These are phyloP conservation scores for Verticillium alfalfae DNA, from an alignment of 2,329 filamentous ascomycete species.

Conservation along the genomic window DNA sequence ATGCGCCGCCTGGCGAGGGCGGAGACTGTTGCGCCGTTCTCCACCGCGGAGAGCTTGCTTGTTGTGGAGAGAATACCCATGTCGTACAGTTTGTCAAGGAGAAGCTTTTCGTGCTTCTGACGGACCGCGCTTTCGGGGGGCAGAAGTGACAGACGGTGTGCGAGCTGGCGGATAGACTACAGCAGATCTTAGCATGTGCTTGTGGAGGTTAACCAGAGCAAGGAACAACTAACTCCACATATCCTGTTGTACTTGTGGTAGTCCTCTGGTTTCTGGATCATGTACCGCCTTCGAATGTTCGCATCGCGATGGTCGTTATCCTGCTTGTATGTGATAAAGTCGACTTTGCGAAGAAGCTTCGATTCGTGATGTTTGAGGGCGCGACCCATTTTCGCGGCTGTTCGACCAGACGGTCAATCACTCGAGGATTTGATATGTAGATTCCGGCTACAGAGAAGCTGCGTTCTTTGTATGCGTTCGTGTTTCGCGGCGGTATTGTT, in stretches of 20 bases:
- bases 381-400: slow-evolving; percentile 66
- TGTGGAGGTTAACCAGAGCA: neutral
- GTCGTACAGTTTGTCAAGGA: slow-evolving; percentile 87
- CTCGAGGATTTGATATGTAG: too few species aligned
- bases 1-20: slow-evolving; percentile 80
- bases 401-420: neutral
- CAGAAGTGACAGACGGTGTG: slow-evolving; percentile 79
- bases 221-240: slow-evolving; percentile 52
- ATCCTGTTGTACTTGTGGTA: slow-evolving; percentile 65
- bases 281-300: slow-evolving; percentile 74
- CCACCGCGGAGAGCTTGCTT: slow-evolving; percentile 77
- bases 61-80: slow-evolving; percentile 79
- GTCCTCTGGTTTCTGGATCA: slow-evolving; percentile 83
- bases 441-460: slow-evolving; percentile 1
- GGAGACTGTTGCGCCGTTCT: slow-evolving; percentile 82
- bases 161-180: slow-evolving; percentile 80
- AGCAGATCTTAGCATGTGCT: slow-evolving; percentile 16
- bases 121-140: slow-evolving; percentile 74
- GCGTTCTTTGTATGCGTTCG: neutral
- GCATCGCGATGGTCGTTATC: slow-evolving; percentile 84
- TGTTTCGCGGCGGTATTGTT: neutral
- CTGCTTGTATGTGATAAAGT: slow-evolving; percentile 90
- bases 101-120: slow-evolving; percentile 75
- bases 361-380: slow-evolving; percentile 97
- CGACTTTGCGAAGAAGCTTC: slow-evolving; percentile 86